Base-by-base conservation (phyloP, 495 filamentous ascomycete species). In the Rhypophila decipiens region DNA sequence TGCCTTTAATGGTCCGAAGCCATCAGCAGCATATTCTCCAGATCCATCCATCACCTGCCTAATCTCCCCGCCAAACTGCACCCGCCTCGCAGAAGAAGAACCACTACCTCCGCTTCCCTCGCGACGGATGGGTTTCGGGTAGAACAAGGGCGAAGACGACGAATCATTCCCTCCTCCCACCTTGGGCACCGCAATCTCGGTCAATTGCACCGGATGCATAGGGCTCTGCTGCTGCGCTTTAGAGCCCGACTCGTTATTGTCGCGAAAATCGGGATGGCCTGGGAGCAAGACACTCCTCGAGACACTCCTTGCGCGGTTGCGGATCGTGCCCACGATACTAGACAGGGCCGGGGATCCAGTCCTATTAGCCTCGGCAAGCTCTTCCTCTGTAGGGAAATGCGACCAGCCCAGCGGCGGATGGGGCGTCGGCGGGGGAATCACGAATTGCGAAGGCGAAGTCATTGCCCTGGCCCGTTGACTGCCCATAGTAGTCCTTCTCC, bases 351-450 rank as follows among this genome's bases (percentile, higher is more conserved):
- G 72, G 2, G 74, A 71, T 46, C 58, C 51, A 31, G 68, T 65
- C 17, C 71, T 74, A 37, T 68, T 67, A 5, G 76, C 67, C 43
- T 78, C 78, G 27, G 67, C 63, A 2, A 70, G 75, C 47, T 85
- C 76, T 36, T 82, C 79, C 9, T 79, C 70, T 22, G 76, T 80
- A 0, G 89, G 90, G 65, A 96, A 88, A 23, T 78, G 80, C 0
- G 89, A 83, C 84, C 96, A 93, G 11, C 93, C 91, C 5, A 95
- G 67, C 1, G 93, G 93, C 15, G 88, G 89, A 53, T 93, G 85
- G 2, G 78, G 67, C 3, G 76, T 83, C 7, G 70, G 69, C 12
- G 64, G 60, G 11, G 61, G 63, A 42, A 63, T 68, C 24, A 57
- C 61, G 24, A 65, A 63, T 7, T 65, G 63, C 37, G 55, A 62